These are phyloP conservation scores for Populus pruinosa DNA, from an alignment of 345 rosid genomes.

Conservation along the genomic window DNA sequence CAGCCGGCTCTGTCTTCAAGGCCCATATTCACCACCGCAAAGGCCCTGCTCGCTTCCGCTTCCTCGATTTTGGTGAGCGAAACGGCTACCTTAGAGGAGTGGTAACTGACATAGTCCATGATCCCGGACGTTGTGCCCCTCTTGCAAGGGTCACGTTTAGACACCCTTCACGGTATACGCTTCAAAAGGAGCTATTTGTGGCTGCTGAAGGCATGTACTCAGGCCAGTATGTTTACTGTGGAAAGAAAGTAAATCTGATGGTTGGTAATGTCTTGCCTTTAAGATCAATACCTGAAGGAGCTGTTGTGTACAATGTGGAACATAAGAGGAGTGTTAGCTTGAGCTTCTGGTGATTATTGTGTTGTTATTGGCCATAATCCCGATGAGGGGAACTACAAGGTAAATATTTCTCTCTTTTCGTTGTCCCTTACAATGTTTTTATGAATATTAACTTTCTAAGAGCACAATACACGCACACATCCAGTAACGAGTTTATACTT, in stretches of 20 bases:
- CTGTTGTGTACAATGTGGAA: constrained; percentile 20
- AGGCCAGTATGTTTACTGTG: constrained; percentile 25
- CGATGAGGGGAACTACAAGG: too few relatives aligned
- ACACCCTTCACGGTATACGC: constrained; percentile 24
- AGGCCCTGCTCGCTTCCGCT: constrained; percentile 27
- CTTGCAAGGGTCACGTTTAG: constrained; percentile 21
- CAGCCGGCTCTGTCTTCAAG: constrained; percentile 25
- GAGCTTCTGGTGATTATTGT: constrained; percentile 7
- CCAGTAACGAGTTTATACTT: too few relatives aligned
- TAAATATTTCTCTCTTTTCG: too few relatives aligned
- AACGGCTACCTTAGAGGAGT: constrained; percentile 29
- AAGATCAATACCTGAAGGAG: constrained; percentile 26
- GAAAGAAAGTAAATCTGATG: constrained; percentile 23
- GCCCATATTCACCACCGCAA: constrained; percentile 31
- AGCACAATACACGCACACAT: too few relatives aligned
- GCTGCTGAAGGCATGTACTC: constrained; percentile 30
- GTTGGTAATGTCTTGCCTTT: constrained; percentile 25
- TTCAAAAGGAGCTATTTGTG: constrained; percentile 29
- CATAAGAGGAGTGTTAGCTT: constrained; percentile 7
- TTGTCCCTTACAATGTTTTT: too few relatives aligned
- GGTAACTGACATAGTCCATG: constrained; percentile 26
- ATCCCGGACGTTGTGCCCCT: constrained; percentile 29
- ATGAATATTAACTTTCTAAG: too few relatives aligned
- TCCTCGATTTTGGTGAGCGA: constrained; percentile 29
- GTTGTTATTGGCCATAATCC: too few relatives aligned